Base-by-base conservation (phyloP, 441 rosid genomes). In the Adansonia rubrostipa region DNA sequence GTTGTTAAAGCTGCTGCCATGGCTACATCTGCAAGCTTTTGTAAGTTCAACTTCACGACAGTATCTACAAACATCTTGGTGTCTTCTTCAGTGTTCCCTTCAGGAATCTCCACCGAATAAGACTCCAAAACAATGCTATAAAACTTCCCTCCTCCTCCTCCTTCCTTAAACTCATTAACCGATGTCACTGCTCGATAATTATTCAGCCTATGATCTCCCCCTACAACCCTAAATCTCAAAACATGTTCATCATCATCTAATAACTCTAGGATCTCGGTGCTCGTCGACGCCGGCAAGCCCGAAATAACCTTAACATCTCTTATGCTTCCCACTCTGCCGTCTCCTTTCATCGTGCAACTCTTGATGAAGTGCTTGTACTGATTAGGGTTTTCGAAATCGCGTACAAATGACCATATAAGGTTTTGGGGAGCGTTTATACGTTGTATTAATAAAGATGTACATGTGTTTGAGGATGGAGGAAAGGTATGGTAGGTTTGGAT, bases 341-440 rank as follows among this genome's bases (percentile, higher is more conserved):
- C 88, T 0, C 93, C 89, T 14, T 66, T 74, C 83, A 91, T 84
- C 19, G 76, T 82, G 81, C 97, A 88, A 45, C 93, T 70, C 85
- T 93, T 95, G 82, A 95, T 81, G 83, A 95, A 95, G 87, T 92
- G 97, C 83, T 95, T 95, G 90, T 95, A 92, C 65, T 78, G 84
- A 48, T 95, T 94, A 0, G 97, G 98, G 78, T 83, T 88, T 13
- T 88, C 91, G 77, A 95, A 95, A 67, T 88, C 68, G 0, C 97
- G 88, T n/a, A 93, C 85, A 2, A 92, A 82, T 5, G 92, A 92
- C 97, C 97, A 95, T 14, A 93, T 92, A 0, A 11, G 3, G 71
- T 84, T 1, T 78, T 36, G 9, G 90, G 98, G 96, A 0, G 96
- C 92, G 13, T 94, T 85, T 70, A 93, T 90, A 48, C 88, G 86